Evolutionary conservation across 1,284 basidiomycete species (phyloP), one percentile per base, ranked within the genome.

Genomic region (Cronartium ribicola): DNA sequence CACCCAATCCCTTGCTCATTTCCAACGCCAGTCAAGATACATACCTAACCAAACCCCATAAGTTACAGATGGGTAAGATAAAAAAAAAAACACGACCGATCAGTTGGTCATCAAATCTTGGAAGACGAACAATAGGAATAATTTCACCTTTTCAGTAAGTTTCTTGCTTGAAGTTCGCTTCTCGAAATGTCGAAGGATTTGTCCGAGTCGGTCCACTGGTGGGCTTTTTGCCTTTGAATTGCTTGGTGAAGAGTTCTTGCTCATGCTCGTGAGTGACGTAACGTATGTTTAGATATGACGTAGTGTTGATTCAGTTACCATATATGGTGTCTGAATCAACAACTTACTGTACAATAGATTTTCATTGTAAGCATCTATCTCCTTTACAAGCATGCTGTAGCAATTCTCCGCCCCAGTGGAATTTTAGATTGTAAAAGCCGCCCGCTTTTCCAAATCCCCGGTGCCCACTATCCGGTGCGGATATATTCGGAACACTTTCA

Each of bases 1-100:
- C 17, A 72, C 69, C 69, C 80, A 46, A 80, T 80, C 29, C 80
- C 80, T 17, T 76, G 62, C 13, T 78, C 72, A 68, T 78, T 78
- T 3, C 78, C 79, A 44, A 77, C 77, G 7, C 80, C 80, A 3
- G 80, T 80, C 36, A 80, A 76, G 77, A 80, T 79, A 66, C 78
- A 78, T 3, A 80, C 80, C 76, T 80, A 78, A 64, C 77, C 62
- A 7, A 13, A 11, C 3, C 57, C 36, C 20, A 6, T 5, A 17
- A 67, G 59, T 17, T 14, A 5, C 29, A 29, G 29, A 29, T 29
- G 29, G 29, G 29, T 29, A 13, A n/a, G 36, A 17, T 7, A 29
- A 6, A 14, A 65, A 22, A 20, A 4, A 22, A 48, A 14, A 37
- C 36, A 4, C 37, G 37, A 5, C n/a, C 55, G 17, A 40, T 46